Conservation (phyloP, 768 basidiomycete genomes). For the Neoboletus magnificus region DNA sequence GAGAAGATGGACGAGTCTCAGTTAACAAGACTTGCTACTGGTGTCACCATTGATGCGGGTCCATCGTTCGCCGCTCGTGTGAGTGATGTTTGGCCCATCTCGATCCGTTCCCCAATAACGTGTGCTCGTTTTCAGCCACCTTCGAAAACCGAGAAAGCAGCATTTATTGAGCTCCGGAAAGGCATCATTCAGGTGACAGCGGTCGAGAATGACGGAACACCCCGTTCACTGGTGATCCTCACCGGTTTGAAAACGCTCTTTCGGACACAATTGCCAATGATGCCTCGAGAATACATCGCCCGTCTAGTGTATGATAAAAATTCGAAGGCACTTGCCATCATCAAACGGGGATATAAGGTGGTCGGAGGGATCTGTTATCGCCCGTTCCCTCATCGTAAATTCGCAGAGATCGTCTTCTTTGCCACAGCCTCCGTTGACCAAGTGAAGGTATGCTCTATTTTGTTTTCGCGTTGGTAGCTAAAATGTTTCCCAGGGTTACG, state of each 20-base stretch:
- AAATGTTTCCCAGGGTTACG: slow-evolving; percentile 73
- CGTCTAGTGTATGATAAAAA: slow-evolving; percentile 90
- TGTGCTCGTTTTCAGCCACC: slow-evolving; percentile 41
- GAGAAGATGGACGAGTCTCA: slow-evolving; percentile 79
- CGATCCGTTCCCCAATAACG: neutral
- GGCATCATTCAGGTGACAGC: slow-evolving; percentile 81
- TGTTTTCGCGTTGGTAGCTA: neutral
- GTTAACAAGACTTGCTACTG: slow-evolving; percentile 72
- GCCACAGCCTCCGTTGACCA: slow-evolving; percentile 96
- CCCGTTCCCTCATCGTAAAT: slow-evolving; percentile 90
- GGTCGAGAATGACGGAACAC: slow-evolving; percentile 77
- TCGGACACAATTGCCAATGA: slow-evolving; percentile 95
- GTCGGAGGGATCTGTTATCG: slow-evolving; percentile 98
- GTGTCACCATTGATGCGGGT: slow-evolving; percentile 71
- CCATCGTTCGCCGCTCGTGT: slow-evolving; percentile 47
- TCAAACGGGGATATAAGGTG: slow-evolving; percentile 92
- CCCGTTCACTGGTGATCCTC: slow-evolving; percentile 78
- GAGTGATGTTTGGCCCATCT: slow-evolving; percentile 21
- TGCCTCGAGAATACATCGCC: slow-evolving; percentile 98
- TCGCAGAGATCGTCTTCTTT: slow-evolving; percentile 98
- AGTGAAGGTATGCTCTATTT: slow-evolving; percentile 69
- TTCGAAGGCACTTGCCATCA: slow-evolving; percentile 90
- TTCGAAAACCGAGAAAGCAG: slow-evolving; percentile 68
- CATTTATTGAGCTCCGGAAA: slow-evolving; percentile 73
- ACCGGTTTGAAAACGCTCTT: slow-evolving; percentile 97